These are phyloP conservation scores for Cephalotrichum gorgonifer DNA, from an alignment of 2,329 filamentous ascomycete species.

Conservation along the genomic window DNA sequence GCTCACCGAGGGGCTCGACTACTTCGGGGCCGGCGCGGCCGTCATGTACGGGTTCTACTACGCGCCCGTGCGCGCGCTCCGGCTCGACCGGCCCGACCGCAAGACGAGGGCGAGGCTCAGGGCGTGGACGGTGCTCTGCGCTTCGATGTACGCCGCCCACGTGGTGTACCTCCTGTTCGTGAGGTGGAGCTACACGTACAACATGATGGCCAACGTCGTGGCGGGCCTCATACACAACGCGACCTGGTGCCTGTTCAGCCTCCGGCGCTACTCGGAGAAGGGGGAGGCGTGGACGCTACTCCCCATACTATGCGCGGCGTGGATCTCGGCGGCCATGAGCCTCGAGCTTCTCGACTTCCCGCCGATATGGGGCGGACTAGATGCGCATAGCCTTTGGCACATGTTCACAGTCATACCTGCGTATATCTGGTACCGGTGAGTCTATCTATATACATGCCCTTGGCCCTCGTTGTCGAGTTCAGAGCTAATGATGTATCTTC, in stretches of 20 bases:
- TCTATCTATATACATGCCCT: slow-evolving; percentile 17
- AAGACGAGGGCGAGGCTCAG: slow-evolving; percentile 44
- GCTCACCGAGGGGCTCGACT: slow-evolving; percentile 87
- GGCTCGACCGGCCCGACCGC: slow-evolving; percentile 54
- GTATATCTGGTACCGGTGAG: slow-evolving; percentile 90
- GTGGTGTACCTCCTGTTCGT: slow-evolving; percentile 77
- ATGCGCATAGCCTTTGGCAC: slow-evolving; percentile 96
- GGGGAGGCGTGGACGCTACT: slow-evolving; percentile 72
- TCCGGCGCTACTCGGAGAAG: slow-evolving; percentile 59
- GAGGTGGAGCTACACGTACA: slow-evolving; percentile 93
- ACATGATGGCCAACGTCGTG: slow-evolving; percentile 89
- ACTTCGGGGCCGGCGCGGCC: slow-evolving; percentile 83
- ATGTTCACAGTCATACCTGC: slow-evolving; percentile 82
- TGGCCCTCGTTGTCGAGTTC: background rate
- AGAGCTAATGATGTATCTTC: background rate
- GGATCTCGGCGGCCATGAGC: slow-evolving; percentile 90
- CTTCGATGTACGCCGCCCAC: slow-evolving; percentile 61
- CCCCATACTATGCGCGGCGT: slow-evolving; percentile 85
- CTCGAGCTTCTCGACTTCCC: slow-evolving; percentile 92
- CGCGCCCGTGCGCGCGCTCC: slow-evolving; percentile 69
- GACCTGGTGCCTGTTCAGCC: slow-evolving; percentile 80
- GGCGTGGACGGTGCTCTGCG: slow-evolving; percentile 67
- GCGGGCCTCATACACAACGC: slow-evolving; percentile 71
- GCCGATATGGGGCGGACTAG: slow-evolving; percentile 69
- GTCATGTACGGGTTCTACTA: slow-evolving; percentile 91